These are phyloP conservation scores for Neurospora sublineolata DNA, from an alignment of 495 filamentous ascomycete genomes.

Conservation along the genomic window DNA sequence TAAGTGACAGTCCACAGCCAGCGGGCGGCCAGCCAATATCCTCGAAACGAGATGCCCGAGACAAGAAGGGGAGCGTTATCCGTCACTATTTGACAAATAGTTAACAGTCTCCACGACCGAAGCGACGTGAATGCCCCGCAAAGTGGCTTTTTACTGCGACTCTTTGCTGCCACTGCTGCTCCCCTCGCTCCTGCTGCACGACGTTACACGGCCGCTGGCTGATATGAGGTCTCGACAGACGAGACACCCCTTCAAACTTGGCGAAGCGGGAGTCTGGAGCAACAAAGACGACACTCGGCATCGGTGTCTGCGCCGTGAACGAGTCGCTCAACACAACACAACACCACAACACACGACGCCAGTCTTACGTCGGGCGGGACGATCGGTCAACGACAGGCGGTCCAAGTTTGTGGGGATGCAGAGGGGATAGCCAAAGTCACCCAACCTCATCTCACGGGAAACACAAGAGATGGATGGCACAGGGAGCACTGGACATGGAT, in stretches of 20 bases:
- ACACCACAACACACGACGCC: not conserved
- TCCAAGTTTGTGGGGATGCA: not conserved
- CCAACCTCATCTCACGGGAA: not conserved
- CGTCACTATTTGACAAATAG: not conserved
- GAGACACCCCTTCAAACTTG: not conserved
- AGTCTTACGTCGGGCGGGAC: not conserved
- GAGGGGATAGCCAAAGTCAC: not conserved
- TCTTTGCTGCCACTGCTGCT: not conserved
- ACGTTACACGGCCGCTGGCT: not conserved
- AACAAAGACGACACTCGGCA: not conserved
- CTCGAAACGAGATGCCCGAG: not conserved
- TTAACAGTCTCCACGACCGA: not conserved
- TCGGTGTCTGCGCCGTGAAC: not conserved
- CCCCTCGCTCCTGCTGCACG: not conserved
- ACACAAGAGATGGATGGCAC: not conserved
- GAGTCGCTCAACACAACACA: not conserved
- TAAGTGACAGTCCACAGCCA: not conserved
- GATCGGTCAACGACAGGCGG: not conserved
- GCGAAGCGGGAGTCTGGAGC: not conserved
- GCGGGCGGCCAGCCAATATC: not conserved
- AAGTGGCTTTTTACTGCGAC: not conserved
- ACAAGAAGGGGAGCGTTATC: not conserved
- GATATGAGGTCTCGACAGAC: not conserved
- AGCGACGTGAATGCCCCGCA: not conserved
- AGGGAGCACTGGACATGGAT: not conserved